These are phyloP conservation scores for Vitis riparia DNA, from an alignment of 164 flowering plant genomes.

Conservation along the genomic window DNA sequence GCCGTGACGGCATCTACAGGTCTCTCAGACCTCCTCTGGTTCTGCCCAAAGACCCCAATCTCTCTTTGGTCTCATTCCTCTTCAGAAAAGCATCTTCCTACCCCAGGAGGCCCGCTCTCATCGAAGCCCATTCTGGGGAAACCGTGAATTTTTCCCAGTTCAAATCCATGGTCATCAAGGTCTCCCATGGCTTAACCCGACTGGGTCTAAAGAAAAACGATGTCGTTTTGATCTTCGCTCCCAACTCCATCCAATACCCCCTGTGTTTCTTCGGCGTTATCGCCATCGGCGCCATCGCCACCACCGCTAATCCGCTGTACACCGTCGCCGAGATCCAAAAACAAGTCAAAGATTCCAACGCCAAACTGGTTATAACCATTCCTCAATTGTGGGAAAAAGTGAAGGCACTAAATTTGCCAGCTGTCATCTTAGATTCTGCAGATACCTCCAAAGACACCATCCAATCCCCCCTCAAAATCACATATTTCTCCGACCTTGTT, in stretches of 20 bases:
- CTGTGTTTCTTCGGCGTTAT: slow-evolving; percentile 58
- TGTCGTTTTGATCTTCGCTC: slow-evolving; percentile 69
- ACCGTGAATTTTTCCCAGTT: slow-evolving; percentile 48
- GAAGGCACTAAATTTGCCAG: slow-evolving; percentile 45
- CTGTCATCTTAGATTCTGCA: slow-evolving; percentile 41
- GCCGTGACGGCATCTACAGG: slow-evolving; percentile 47
- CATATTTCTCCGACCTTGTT: slow-evolving; percentile 42
- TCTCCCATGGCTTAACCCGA: slow-evolving; percentile 46
- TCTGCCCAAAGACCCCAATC: slow-evolving; percentile 54
- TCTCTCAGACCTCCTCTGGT: slow-evolving; percentile 60
- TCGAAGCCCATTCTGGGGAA: slow-evolving; percentile 55
- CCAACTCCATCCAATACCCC: slow-evolving; percentile 71
- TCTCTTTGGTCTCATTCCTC: slow-evolving; percentile 63
- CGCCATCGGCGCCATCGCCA: slow-evolving; percentile 69
- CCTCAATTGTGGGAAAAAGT: slow-evolving; percentile 63
- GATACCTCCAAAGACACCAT: neutral
- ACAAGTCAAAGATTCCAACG: slow-evolving; percentile 62
- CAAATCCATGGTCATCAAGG: slow-evolving; percentile 39
- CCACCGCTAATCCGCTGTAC: slow-evolving; percentile 75
- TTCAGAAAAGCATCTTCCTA: slow-evolving; percentile 65
- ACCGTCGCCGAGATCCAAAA: slow-evolving; percentile 58
- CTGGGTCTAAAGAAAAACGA: slow-evolving; percentile 65
- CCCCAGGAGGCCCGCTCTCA: slow-evolving; percentile 55
- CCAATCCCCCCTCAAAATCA: neutral
- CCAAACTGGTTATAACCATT: slow-evolving; percentile 67